Evolutionary conservation across 2,329 filamentous ascomycete species (phyloP).

Genomic region (Cadophora luteo-olivacea): DNA sequence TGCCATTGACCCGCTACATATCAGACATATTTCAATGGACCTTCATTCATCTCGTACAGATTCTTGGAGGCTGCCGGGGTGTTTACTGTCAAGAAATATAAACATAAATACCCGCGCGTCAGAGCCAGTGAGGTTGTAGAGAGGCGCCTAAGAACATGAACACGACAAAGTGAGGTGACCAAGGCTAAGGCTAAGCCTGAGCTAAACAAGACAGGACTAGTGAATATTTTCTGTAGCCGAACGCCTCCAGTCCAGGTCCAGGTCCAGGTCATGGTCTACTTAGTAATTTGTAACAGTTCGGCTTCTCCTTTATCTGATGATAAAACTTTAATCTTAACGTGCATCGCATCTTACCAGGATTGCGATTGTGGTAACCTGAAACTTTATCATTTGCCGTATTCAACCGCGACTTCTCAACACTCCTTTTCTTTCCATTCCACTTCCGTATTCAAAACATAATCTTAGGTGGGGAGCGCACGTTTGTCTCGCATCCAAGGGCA

Average conservation of each 20-base stretch:
- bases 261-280: too few species aligned
- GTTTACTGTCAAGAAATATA: not conserved
- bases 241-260: not conserved
- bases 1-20: conserved; percentile 27
- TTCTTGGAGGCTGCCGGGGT: not conserved
- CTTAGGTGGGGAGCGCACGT: not conserved
- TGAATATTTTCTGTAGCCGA: not conserved
- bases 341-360: not conserved
- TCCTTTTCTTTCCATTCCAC: not conserved
- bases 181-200: not conserved
- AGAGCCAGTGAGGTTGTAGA: not conserved
- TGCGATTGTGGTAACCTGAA: not conserved
- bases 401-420: not conserved
- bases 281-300: not conserved
- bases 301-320: not conserved
- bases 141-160: conserved; percentile 1
- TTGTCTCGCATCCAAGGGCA: not conserved
- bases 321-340: not conserved
- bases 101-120: conserved; percentile 15
- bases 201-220: not conserved
- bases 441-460: not conserved
- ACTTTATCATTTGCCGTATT: not conserved
- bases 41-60: not conserved
- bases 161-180: not conserved
- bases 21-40: not conserved